These are phyloP conservation scores for Colletotrichum lini DNA, from an alignment of 2,329 filamentous ascomycete genomes.

Conservation along the genomic window DNA sequence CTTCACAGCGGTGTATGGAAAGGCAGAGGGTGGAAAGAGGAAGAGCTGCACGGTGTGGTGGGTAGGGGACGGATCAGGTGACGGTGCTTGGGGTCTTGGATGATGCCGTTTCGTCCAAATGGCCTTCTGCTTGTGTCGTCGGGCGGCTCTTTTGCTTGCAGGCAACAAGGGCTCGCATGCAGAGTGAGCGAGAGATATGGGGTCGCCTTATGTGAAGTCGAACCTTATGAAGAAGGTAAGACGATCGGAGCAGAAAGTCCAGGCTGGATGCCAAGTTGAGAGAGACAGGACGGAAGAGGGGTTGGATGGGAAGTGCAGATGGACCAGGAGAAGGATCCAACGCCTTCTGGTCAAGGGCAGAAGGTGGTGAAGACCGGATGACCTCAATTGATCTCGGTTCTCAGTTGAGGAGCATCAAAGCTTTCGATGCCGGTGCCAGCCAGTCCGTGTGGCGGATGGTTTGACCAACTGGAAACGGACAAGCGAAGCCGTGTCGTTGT, in stretches of 20 bases:
- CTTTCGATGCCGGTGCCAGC: conserved; percentile 38
- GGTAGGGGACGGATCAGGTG: conserved; percentile 37
- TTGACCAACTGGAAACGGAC: conserved; percentile 42
- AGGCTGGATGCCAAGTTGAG: conserved; percentile 15
- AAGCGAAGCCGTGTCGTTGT: conserved; percentile 27
- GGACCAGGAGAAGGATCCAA: conserved; percentile 22
- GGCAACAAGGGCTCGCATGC: conserved; percentile 31
- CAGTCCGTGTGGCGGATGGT: conserved; percentile 38
- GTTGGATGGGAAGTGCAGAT: conserved; percentile 10
- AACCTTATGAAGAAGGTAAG: conserved; percentile 31
- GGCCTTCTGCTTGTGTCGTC: conserved; percentile 29
- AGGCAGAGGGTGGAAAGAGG: conserved; percentile 18
- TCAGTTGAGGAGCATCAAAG: conserved; percentile 38
- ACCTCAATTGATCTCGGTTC: conserved; percentile 24
- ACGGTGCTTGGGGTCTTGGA: conserved; percentile 18
- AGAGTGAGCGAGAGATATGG: conserved; percentile 32
- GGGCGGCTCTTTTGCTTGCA: conserved; percentile 37
- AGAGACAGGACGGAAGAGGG: not conserved
- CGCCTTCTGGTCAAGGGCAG: conserved; percentile 26
- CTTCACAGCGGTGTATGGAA: conserved; percentile 35
- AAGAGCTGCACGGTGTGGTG: conserved; percentile 34
- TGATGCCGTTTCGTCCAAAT: conserved; percentile 26
- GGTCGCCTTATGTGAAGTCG: conserved; percentile 38
- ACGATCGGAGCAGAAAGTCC: conserved; percentile 34
- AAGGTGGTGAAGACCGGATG: conserved; percentile 23